Evolutionary conservation across 179 eudicot species (phyloP).

Genomic region (Patellifolia procumbens): DNA sequence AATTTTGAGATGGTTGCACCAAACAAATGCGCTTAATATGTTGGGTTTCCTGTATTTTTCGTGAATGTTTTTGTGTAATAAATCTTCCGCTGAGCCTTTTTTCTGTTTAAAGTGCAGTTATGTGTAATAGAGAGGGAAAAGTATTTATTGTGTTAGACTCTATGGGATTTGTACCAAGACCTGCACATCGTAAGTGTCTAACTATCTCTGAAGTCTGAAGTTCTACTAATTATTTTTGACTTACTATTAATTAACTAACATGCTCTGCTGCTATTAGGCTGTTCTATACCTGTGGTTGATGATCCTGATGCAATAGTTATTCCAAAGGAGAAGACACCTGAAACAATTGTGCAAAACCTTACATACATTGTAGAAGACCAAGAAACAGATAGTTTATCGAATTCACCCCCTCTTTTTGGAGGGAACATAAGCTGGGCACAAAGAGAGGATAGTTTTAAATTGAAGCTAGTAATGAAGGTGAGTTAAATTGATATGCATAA

Average conservation of each 20-base stretch:
- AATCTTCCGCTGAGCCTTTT: conserved; percentile 22
- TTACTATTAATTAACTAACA: neutral
- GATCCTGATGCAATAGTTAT: conserved; percentile 64
- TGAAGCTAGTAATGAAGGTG: conserved; percentile 87
- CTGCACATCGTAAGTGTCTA: conserved; percentile 78
- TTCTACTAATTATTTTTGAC: neutral
- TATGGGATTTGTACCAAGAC: conserved; percentile 79
- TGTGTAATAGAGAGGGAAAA: conserved; percentile 85
- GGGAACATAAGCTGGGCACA: conserved; percentile 84
- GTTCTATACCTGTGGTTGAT: conserved; percentile 71
- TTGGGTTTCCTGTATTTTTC: neutral
- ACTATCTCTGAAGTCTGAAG: neutral
- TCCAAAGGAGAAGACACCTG: conserved; percentile 67
- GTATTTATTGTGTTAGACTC: conserved; percentile 69
- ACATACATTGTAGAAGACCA: conserved; percentile 67
- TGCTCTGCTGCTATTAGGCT: conserved; percentile 48
- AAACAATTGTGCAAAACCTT: conserved; percentile 49
- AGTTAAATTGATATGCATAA: conserved; percentile 8
- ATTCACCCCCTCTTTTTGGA: conserved; percentile 76
- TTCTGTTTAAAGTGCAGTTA: conserved; percentile 62
- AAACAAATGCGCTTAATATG: neutral
- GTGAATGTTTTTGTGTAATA: neutral
- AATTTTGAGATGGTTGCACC: neutral
- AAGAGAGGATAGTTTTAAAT: conserved; percentile 78
- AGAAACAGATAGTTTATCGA: conserved; percentile 42